Evolutionary conservation across 2,329 filamentous ascomycete genomes (phyloP).

Genomic region (Diaporthe velutina): DNA sequence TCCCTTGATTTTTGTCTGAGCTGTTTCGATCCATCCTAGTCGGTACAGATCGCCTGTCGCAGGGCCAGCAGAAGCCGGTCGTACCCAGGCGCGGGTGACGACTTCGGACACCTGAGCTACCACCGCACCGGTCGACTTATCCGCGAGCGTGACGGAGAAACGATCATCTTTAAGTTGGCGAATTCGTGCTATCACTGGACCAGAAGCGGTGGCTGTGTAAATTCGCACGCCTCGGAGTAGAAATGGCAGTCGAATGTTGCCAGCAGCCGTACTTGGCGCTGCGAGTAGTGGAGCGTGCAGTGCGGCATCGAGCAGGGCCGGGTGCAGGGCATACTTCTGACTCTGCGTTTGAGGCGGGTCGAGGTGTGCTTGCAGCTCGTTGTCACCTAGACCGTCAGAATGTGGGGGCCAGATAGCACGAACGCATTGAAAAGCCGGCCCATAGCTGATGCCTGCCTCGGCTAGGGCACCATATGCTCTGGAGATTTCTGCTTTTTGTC

Average conservation of each 20-base stretch:
- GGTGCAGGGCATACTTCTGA: neutral
- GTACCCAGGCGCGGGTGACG: neutral
- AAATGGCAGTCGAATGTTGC: neutral
- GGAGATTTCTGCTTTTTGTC: neutral
- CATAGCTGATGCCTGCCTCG: neutral
- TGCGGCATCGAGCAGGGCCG: conserved; percentile 13
- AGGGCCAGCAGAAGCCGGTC: neutral
- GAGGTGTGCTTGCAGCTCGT: neutral
- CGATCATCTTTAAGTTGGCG: neutral
- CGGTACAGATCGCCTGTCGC: neutral
- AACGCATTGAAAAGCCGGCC: conserved; percentile 4
- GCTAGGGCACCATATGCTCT: neutral
- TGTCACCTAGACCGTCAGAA: neutral
- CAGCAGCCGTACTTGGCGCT: neutral
- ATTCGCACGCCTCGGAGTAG: neutral
- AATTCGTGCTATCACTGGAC: neutral
- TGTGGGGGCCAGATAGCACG: neutral
- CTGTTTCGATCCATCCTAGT: neutral
- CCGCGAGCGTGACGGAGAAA: neutral
- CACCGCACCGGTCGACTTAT: neutral
- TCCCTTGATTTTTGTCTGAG: neutral
- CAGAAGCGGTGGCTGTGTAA: neutral
- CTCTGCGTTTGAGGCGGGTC: neutral
- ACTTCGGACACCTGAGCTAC: neutral
- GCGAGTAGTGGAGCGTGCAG: neutral